phyloP scores from a whole-genome alignment of 306 rosid genomes.

The Acacia melanoxylon region DNA sequence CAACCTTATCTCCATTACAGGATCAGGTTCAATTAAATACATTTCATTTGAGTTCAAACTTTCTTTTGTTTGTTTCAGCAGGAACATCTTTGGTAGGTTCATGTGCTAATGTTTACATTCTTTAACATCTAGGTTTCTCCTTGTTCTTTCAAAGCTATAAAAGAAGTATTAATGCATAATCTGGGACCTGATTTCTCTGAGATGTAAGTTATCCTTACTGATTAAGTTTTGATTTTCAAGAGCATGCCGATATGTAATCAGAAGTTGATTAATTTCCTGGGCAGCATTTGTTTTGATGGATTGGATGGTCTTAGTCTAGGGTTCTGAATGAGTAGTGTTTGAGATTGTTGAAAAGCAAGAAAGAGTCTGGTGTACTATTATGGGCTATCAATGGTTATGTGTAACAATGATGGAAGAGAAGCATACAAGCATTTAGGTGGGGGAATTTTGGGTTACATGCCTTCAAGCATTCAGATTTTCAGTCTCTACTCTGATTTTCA shows the following conservation, averaged over 20 bases:
- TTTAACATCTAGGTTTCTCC: conserved; percentile 72
- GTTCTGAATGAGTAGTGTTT: not conserved
- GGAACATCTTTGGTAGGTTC: conserved; percentile 17
- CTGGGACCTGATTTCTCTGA: conserved; percentile 66
- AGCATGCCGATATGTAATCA: not conserved
- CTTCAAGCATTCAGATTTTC: not conserved
- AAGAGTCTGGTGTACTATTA: not conserved
- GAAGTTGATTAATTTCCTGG: not conserved
- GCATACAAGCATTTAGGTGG: not conserved
- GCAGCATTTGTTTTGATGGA: not conserved
- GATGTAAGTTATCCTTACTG: conserved; percentile 53
- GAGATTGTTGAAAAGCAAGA: not conserved
- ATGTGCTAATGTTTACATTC: conserved; percentile 31
- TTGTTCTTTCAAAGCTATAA: conserved; percentile 59
- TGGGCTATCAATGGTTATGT: not conserved
- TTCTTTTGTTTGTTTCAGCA: not conserved
- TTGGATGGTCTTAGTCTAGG: not conserved
- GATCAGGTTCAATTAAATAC: conserved; percentile 59
- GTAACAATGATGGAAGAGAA: not conserved
- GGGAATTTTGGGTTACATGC: not conserved
- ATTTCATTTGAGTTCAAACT: conserved; percentile 7
- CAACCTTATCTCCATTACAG: conserved; percentile 66
- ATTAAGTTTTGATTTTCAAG: conserved; percentile 20
- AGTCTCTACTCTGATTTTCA: not conserved
- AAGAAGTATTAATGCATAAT: conserved; percentile 55